Conservation (phyloP, 1,284 basidiomycete genomes). For the Pyrrhoderma lamaoense region DNA sequence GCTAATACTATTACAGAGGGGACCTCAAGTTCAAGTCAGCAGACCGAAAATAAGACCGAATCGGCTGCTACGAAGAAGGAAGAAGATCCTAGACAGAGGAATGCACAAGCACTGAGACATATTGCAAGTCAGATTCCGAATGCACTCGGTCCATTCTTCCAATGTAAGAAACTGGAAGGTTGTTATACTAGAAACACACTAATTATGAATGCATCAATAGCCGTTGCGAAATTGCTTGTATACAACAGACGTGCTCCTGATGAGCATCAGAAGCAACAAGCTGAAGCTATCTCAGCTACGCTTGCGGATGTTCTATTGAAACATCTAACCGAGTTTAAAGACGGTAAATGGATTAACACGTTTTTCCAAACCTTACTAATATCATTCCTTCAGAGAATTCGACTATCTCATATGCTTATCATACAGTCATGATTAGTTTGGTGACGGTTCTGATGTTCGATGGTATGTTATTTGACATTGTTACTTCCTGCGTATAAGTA, state of each 20-base stretch:
- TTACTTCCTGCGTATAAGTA: background rate
- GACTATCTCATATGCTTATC: conserved; percentile 53
- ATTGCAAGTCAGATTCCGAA: conserved; percentile 76
- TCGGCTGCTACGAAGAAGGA: conserved; percentile 30
- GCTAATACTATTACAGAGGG: background rate
- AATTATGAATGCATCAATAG: conserved; percentile 2
- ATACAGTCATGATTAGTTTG: conserved; percentile 73
- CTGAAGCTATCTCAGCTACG: conserved; percentile 58
- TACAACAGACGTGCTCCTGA: conserved; percentile 78
- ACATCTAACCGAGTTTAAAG: conserved; percentile 56
- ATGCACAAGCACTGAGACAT: conserved; percentile 76
- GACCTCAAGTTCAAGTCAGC: background rate
- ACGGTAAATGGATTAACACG: conserved; percentile 35
- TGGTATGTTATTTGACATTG: conserved; percentile 42
- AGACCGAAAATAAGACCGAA: conserved; percentile 4
- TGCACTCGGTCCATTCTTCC: conserved; percentile 80
- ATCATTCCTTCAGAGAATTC: conserved; percentile 23
- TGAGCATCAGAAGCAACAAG: conserved; percentile 70
- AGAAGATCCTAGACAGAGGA: conserved; percentile 47
- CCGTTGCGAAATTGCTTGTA: conserved; percentile 77
- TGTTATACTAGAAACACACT: background rate
- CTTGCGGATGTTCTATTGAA: conserved; percentile 71
- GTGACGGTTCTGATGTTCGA: conserved; percentile 76
- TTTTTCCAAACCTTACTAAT: background rate
- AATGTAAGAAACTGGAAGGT: conserved; percentile 53